Base-by-base conservation (phyloP, 352 stramenopile genomes). In the Pythium scleroteichum region DNA sequence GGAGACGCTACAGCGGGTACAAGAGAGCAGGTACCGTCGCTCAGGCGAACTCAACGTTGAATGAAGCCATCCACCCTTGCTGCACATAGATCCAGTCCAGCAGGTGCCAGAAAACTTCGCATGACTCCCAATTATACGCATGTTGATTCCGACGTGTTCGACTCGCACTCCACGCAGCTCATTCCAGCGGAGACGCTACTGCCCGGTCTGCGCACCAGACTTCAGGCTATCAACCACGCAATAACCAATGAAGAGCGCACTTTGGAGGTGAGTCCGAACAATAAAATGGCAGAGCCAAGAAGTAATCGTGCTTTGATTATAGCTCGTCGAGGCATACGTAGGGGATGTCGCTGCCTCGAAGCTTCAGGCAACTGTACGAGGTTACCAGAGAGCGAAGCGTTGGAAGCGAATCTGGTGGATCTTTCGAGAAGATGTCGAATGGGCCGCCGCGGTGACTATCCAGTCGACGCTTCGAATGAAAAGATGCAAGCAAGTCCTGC, bases 151-250 rank as follows among this genome's bases (percentile, higher is more conserved):
- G 79, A 88, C 53, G 66, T 68, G 7, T 88, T 90, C 35, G 81
- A 90, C 46, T 77, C 78, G 0, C 84, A 79, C 44, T 88, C 79
- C 0, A 88, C 84, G 58, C 81, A 88, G 59, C 74, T 88, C 24
- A 68, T 90, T 24, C 68, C 72, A 0, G 69, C 62, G 1, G 66
- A 81, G 52, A 83, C 69, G 6, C 29, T 88, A 13, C 38, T 88
- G 14, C 81, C 79, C 1, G 68, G 85, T 5, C n/a, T 90, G 4
- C 64, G 53, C 23, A 45, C 46, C 16, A 69, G 68, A 0, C 41
- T 90, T 0, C 66, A 85, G 26, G 71, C 68, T 14, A 61, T 63
- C 0, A 88, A 79, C 22, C 26, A 55, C 10, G 64, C 22, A 2
- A 87, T 90, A n/a, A 45, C 62, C 0, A 71, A 41, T 0, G 71